Conservation (phyloP, 163 green algal species). For the Prototheca stagnorum region DNA sequence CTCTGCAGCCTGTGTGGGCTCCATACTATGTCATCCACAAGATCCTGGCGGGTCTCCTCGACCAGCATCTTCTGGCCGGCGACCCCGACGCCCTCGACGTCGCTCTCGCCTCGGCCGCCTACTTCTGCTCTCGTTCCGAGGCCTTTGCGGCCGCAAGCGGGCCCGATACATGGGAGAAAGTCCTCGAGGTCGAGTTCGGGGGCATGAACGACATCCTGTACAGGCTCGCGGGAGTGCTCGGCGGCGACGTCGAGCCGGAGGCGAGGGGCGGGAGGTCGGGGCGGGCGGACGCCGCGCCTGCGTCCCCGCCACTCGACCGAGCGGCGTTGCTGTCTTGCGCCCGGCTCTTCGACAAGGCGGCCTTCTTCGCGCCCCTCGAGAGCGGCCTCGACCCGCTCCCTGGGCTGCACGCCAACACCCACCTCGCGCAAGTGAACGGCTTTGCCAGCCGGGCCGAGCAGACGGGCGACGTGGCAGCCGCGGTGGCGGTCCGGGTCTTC, state of each 20-base stretch:
- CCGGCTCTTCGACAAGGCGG: slow-evolving; percentile 40
- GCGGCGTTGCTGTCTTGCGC: too few species aligned
- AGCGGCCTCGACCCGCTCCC: slow-evolving; percentile 22
- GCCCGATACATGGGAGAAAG: slow-evolving; percentile 25
- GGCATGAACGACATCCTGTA: slow-evolving; percentile 62
- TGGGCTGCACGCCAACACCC: slow-evolving; percentile 51
- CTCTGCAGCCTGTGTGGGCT: slow-evolving; percentile 50
- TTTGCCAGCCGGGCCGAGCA: slow-evolving; percentile 37
- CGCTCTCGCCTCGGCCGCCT: slow-evolving; percentile 22
- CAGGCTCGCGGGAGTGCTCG: too few species aligned
- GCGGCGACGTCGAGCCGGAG: too few species aligned
- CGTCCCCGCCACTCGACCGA: too few species aligned
- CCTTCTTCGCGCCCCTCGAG: slow-evolving; percentile 29
- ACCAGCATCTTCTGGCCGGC: slow-evolving; percentile 35
- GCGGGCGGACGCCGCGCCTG: too few species aligned
- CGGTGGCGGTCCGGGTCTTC: slow-evolving; percentile 19
- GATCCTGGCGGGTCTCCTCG: slow-evolving; percentile 56
- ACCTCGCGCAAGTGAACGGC: slow-evolving; percentile 51
- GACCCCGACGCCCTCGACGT: slow-evolving; percentile 31
- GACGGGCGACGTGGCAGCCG: slow-evolving; percentile 11
- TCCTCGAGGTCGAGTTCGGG: slow-evolving; percentile 39
- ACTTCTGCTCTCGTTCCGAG: slow-evolving; percentile 20
- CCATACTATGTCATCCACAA: slow-evolving; percentile 71
- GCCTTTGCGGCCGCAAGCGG: slow-evolving; percentile 15
- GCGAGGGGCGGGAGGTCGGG: not conserved